These are phyloP conservation scores for Myrica gale DNA, from an alignment of 306 rosid genomes.

Conservation along the genomic window DNA sequence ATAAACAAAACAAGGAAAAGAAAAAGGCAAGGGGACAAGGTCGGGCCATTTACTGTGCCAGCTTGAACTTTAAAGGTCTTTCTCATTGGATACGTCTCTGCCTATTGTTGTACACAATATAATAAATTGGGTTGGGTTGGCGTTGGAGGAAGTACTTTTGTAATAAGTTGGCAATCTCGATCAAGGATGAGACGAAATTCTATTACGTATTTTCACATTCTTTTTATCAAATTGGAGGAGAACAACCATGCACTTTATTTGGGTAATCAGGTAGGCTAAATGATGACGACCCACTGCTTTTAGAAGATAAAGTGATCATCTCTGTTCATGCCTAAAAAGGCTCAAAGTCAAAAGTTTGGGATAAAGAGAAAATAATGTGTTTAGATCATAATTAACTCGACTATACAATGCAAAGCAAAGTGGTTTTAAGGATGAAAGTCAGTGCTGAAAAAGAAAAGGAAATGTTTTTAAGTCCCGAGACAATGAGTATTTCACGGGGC, in stretches of 20 bases:
- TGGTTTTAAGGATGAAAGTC: constrained; percentile 34
- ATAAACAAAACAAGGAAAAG: background rate
- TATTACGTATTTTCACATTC: background rate
- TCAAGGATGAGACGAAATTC: background rate
- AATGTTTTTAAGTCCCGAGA: background rate
- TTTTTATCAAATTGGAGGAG: background rate
- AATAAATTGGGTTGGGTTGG: background rate
- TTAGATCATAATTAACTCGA: constrained; percentile 28
- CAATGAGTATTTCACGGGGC: constrained; percentile 29
- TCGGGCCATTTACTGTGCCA: background rate
- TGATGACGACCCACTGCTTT: constrained; percentile 28
- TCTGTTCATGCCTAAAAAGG: constrained; percentile 47
- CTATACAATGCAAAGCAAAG: constrained; percentile 20
- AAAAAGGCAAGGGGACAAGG: background rate
- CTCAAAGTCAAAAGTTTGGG: constrained; percentile 36
- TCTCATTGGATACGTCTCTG: background rate
- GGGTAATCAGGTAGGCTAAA: constrained; percentile 27
- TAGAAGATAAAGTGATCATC: constrained; percentile 3
- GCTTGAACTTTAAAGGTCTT: constrained; percentile 5
- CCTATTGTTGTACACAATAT: background rate
- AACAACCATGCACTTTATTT: constrained; percentile 18
- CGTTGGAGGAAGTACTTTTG: background rate
- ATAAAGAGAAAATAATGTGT: constrained; percentile 16
- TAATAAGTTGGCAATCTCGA: constrained; percentile 1
- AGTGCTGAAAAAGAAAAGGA: constrained; percentile 28